Evolutionary conservation across 1,284 basidiomycete species (phyloP).

Genomic region (Pholiota adiposa): DNA sequence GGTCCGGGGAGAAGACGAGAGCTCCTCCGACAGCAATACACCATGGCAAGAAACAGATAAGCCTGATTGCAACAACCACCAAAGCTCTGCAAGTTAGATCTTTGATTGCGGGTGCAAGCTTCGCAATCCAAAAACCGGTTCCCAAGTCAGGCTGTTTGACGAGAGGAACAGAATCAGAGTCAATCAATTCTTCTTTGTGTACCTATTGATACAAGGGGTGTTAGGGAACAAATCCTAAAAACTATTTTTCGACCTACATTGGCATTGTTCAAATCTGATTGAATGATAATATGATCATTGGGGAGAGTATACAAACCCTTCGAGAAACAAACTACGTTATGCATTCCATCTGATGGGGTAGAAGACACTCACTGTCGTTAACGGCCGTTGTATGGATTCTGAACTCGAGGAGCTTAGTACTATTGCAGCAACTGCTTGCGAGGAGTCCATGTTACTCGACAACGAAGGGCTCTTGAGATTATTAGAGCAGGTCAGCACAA

Average conservation of each 20-base stretch:
- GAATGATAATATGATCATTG: constrained; percentile 31
- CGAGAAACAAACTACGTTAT: not conserved
- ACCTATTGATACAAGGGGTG: not conserved
- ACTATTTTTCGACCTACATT: not conserved
- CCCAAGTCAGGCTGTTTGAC: constrained; percentile 2
- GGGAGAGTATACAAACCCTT: constrained; percentile 36
- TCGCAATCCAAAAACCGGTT: constrained; percentile 9
- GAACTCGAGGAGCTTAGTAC: constrained; percentile 15
- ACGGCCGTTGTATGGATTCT: constrained; percentile 11
- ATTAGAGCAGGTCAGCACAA: not conserved
- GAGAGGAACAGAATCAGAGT: constrained; percentile 7
- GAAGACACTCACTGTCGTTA: constrained; percentile 15
- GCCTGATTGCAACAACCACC: constrained; percentile 15
- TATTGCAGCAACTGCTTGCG: not conserved
- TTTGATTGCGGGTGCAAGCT: constrained; percentile 9
- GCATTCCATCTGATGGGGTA: not conserved
- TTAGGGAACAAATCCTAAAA: not conserved
- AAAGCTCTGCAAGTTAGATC: constrained; percentile 14
- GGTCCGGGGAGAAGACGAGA: constrained; percentile 43
- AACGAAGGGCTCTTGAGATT: not conserved
- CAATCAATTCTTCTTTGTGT: not conserved
- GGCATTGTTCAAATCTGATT: not conserved
- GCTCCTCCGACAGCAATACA: constrained; percentile 48
- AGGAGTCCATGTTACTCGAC: not conserved
- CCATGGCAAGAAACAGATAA: constrained; percentile 51